Evolutionary conservation across 768 basidiomycete genomes (phyloP), one percentile per base, ranked within the genome.

Genomic region (Auricularia sp.): DNA sequence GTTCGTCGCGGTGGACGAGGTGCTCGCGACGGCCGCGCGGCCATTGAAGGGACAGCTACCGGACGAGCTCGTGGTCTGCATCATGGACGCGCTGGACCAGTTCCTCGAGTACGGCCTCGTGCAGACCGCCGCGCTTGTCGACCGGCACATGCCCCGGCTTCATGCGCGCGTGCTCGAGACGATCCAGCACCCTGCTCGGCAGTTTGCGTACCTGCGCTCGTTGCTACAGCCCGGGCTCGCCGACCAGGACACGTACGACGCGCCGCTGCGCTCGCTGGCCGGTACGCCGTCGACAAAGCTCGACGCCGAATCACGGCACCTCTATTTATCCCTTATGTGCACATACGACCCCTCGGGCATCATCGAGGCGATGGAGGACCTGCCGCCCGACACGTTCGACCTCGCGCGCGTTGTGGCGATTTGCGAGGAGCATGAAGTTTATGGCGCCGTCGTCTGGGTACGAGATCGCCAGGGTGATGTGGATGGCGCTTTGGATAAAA

Each of bases 401-500:
- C 83, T 85, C 75, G 66, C 74, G 2, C 76, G 81, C 23, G 77
- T 87, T 33, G 76, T 85, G 16, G 76, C 76, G 3, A 81, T 83
- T 8, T 95, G 92, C 73, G 89, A 94, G 73, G 73, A 79, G 2
- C 78, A 80, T 21, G 78, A 79, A 51, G 86, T 85, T 16, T 88
- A 82, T 67, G 86, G 91, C 61, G 91, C 90, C 8, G 86, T 89
- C 29, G 76, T 98, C 3, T 98, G 95, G 95, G 80, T 86, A 2
- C 75, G 86, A 58, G 81, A 93, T 68, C 80, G 81, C 70, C 79
- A 78, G 53, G 89, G 88, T 2, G 77, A 85, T 60, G 82, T 88
- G 8, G 77, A 75, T 62, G 80, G 79, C 21, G 90, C 94, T 12
- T 79, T 98, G 36, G 71, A 76, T 47, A 89, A 87, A 68, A 83